Base-by-base conservation (phyloP, 768 basidiomycete genomes). In the Tylopilus cervinicoccineus region DNA sequence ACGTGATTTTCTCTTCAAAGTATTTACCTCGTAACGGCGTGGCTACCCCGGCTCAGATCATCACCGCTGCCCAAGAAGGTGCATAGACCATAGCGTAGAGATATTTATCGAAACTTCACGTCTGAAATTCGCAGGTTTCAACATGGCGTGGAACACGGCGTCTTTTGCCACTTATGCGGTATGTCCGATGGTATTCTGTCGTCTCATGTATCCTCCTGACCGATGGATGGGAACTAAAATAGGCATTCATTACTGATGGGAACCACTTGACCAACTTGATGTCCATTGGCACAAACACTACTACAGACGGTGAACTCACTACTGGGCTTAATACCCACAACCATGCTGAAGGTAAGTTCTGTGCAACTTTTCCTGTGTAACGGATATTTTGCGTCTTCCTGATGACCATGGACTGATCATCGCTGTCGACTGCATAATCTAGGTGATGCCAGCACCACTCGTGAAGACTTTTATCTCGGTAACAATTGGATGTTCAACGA, bases 181-280 rank as follows among this genome's bases (percentile, higher is more conserved):
- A 51, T 36, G 43, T 47, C 19, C 4, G 9, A 29, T 17, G 7
- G 3, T 31, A 13, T 29, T 6, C 13, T 6, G 3, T 41, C 13
- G 2, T 37, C 33, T n/a, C 1, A 13, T 28, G 19, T 38, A 7
- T 14, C 5, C 3, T 22, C 19, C 38, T 53, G 16, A 63, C 27
- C 1, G 2, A 38, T n/a, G 26, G 6, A 26, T 37, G 34, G 10
- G 14, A 8, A 34, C 33, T 23, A 16, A 20, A 20, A 46, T 26
- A 62, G 59, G 43, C 61, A 31, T 62, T 62, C n/a, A 2, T 62
- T 20, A 62, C 64, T 5, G 61, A 62, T 11, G 61, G 61, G 5
- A 62, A 63, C 17, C 60, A 60, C n/a, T 40, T 62, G 49, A 62
- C 60, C 11, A 61, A 61, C 19, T 48, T 63, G 50, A 61, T 61